phyloP scores from a whole-genome alignment of 257 asterid genomes.

The Rhazya stricta region DNA sequence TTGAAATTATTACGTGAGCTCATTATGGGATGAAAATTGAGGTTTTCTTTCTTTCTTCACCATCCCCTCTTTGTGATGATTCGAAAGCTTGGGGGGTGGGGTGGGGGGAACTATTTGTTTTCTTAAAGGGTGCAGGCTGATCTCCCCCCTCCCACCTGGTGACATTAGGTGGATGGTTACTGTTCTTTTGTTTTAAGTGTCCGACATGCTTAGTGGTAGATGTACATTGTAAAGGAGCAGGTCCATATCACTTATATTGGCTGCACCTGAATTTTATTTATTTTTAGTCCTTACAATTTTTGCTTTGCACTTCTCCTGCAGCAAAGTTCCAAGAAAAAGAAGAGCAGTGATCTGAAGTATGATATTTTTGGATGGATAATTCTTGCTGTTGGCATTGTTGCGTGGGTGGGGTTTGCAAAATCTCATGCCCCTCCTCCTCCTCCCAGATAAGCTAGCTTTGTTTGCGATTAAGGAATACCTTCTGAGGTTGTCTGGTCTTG shows the following conservation, averaged over 20 bases:
- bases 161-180: background rate
- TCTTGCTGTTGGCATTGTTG: conserved; percentile 61
- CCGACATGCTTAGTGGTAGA: no score
- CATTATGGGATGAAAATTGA: background rate
- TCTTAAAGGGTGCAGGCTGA: background rate
- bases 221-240: background rate
- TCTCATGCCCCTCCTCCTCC: conserved; percentile 48
- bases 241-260: background rate
- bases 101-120: background rate
- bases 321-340: conserved; percentile 43
- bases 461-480: background rate
- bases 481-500: conserved; percentile 8
- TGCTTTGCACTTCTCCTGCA: conserved; percentile 1
- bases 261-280: background rate
- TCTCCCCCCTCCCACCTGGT: no score
- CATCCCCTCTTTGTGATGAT: no score
- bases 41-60: no score
- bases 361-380: conserved; percentile 65
- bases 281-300: background rate
- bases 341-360: conserved; percentile 55
- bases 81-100: background rate
- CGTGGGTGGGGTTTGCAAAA: conserved; percentile 60
- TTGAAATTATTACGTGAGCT: background rate
- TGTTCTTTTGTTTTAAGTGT: background rate
- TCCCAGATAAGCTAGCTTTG: conserved; percentile 34